These are phyloP conservation scores for Cordyceps sp. DNA, from an alignment of 2,329 filamentous ascomycete genomes.

Conservation along the genomic window DNA sequence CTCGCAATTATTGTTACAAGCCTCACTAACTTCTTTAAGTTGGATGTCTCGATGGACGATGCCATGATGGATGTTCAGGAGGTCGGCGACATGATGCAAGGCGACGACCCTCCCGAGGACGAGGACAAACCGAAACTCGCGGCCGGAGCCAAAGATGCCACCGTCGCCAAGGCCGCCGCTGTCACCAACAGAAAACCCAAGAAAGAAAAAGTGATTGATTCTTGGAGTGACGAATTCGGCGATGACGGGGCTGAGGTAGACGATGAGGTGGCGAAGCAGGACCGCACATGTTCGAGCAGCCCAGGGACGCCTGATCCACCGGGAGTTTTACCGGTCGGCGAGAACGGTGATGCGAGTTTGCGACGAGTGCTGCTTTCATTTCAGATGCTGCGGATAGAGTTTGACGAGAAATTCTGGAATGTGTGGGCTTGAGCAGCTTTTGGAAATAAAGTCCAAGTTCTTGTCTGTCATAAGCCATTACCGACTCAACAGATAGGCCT, in stretches of 20 bases:
- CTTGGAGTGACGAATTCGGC: constrained; percentile 7
- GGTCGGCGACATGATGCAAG: constrained; percentile 21
- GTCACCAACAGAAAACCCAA: neutral
- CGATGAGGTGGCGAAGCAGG: neutral
- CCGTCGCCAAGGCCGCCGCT: neutral
- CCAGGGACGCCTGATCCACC: constrained; percentile 1
- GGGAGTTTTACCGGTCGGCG: neutral
- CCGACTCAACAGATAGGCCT: neutral
- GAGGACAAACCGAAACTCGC: neutral
- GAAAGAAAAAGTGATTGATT: neutral
- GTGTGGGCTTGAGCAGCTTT: constrained; percentile 33
- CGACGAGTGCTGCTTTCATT: constrained; percentile 43
- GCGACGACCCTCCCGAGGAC: constrained; percentile 13
- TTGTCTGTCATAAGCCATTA: neutral
- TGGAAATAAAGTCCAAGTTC: too few species aligned
- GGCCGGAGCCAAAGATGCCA: neutral
- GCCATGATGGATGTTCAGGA: constrained; percentile 26
- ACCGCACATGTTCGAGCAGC: neutral
- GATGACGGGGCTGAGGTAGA: constrained; percentile 11
- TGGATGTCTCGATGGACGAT: constrained; percentile 9
- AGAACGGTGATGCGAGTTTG: constrained; percentile 29
- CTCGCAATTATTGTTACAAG: constrained; percentile 57
- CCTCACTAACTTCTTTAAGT: constrained; percentile 33
- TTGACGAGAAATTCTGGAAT: constrained; percentile 46
- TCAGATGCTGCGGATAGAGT: constrained; percentile 36